These are phyloP conservation scores for Trichoderma sp. DNA, from an alignment of 2,329 filamentous ascomycete species.

Conservation along the genomic window DNA sequence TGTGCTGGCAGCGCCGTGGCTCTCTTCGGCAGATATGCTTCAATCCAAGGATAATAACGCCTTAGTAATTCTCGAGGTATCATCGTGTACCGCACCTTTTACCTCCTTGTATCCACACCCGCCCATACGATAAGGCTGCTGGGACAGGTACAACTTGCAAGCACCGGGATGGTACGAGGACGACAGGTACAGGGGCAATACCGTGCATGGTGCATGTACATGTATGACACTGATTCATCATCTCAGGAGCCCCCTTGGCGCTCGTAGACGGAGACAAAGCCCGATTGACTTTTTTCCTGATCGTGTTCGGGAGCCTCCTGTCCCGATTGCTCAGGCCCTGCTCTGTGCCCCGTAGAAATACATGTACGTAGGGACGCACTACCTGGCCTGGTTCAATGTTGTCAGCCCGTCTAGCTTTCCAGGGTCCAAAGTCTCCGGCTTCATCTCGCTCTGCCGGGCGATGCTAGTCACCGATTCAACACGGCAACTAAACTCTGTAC, in stretches of 20 bases:
- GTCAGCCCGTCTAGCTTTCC: not conserved
- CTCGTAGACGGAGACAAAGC: not conserved
- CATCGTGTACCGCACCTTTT: not conserved
- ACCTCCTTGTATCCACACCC: not conserved
- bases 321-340: not conserved
- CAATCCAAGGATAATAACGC: not conserved
- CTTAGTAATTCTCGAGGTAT: not conserved
- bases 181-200: not conserved
- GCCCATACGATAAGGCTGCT: not conserved
- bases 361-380: not conserved
- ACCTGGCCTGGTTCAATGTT: not conserved
- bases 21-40: not conserved
- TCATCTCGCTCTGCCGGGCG: not conserved
- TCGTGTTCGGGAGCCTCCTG: not conserved
- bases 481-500: not conserved
- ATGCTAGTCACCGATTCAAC: not conserved
- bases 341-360: not conserved
- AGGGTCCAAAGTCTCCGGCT: not conserved
- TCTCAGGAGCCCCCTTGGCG: not conserved
- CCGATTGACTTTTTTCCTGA: not conserved
- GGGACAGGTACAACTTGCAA: conserved; percentile 1
- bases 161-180: conserved; percentile 1
- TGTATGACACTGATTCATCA: conserved; percentile 4
- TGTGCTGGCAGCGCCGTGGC: not conserved
- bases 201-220: conserved; percentile 1